A percentile compares a stretch with the other conserved stretches of the same genome.
Evolutionary conservation across 2,329 filamentous ascomycete species (phyloP).

Genomic region (Fusarium aywerte): DNA sequence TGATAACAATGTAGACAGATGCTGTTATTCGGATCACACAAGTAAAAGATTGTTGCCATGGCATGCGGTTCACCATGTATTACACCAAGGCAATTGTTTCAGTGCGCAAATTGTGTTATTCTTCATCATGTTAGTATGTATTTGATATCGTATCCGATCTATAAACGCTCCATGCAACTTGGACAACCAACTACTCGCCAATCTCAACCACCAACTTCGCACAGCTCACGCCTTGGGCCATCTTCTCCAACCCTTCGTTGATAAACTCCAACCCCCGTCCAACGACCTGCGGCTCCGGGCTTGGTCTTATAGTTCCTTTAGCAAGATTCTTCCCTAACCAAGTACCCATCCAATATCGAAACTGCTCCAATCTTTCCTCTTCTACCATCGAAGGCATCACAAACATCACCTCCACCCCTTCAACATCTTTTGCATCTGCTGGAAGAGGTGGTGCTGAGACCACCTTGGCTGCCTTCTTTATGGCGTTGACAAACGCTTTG

Average conservation of each 20-base stretch:
- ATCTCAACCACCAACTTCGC: conserved; percentile 56
- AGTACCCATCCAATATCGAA: conserved; percentile 54
- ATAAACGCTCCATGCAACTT: too few species aligned
- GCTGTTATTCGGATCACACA: too few species aligned
- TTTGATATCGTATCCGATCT: too few species aligned
- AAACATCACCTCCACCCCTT: conserved; percentile 54
- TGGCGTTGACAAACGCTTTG: conserved; percentile 44
- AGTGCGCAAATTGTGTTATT: too few species aligned
- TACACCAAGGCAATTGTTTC: neutral
- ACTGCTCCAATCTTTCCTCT: conserved; percentile 51
- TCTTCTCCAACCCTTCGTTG: conserved; percentile 52
- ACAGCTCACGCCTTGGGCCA: conserved; percentile 55
- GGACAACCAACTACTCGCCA: conserved; percentile 39
- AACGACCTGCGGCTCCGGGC: conserved; percentile 52
- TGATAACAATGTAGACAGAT: too few species aligned
- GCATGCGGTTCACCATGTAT: neutral
- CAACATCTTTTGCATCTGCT: conserved; percentile 42
- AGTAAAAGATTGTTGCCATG: neutral
- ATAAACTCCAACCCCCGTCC: conserved; percentile 52
- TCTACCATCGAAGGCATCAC: conserved; percentile 51
- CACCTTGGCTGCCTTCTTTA: conserved; percentile 45
- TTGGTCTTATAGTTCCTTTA: conserved; percentile 51
- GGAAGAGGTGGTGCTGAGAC: conserved; percentile 53
- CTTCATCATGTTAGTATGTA: too few species aligned
- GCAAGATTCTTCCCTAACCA: conserved; percentile 51